These are phyloP conservation scores for Halophytophthora batemanensis DNA, from an alignment of 352 stramenopile species.

Conservation along the genomic window DNA sequence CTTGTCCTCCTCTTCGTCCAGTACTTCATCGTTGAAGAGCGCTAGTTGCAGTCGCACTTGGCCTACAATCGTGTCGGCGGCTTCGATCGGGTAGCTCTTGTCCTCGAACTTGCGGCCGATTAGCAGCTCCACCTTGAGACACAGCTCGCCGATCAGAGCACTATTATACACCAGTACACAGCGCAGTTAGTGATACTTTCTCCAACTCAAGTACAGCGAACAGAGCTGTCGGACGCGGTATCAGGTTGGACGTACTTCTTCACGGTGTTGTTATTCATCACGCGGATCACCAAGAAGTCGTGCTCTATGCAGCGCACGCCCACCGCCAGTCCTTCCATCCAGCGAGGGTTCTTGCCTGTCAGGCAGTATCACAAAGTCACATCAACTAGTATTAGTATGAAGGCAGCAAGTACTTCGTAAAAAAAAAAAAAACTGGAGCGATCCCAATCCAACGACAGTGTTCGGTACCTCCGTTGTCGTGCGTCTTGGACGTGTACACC, in stretches of 20 bases:
- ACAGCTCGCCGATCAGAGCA: slow-evolving; percentile 66
- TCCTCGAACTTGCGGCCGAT: slow-evolving; percentile 68
- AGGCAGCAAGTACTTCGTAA: background rate
- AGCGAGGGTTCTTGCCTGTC: slow-evolving; percentile 69
- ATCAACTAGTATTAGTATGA: too few relatives aligned
- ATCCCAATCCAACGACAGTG: background rate
- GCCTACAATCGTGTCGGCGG: slow-evolving; percentile 71
- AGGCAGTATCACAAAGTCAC: slow-evolving; percentile 1
- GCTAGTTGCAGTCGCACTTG: slow-evolving; percentile 69
- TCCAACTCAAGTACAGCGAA: background rate
- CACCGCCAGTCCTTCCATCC: slow-evolving; percentile 64
- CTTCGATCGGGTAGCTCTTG: slow-evolving; percentile 69
- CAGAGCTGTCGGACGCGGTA: background rate
- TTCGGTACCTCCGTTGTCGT: slow-evolving; percentile 65
- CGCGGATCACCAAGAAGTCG: slow-evolving; percentile 70
- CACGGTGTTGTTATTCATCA: slow-evolving; percentile 81
- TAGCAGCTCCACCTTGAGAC: slow-evolving; percentile 63
- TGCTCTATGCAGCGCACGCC: slow-evolving; percentile 76
- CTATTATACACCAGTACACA: slow-evolving; percentile 17
- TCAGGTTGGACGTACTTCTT: slow-evolving; percentile 50
- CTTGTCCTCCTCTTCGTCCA: slow-evolving; percentile 54
- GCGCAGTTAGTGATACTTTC: background rate
- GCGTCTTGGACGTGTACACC: slow-evolving; percentile 67
- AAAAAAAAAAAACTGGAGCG: too few relatives aligned
- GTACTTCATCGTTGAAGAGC: slow-evolving; percentile 78